Conservation (phyloP, 768 basidiomycete genomes). For the Kwoniella botswanensis region DNA sequence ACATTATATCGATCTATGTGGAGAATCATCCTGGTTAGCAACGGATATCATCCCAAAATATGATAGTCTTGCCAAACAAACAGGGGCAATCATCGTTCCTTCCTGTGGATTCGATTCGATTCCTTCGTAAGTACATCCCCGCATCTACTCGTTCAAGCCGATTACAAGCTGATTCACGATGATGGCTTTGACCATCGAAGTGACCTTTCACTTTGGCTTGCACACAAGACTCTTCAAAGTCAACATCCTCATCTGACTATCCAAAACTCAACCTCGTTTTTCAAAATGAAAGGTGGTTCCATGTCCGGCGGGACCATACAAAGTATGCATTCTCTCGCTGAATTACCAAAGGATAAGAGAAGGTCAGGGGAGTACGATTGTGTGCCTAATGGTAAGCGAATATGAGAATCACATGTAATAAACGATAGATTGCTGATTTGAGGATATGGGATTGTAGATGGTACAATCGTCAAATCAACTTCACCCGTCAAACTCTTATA, state of each 20-base stretch:
- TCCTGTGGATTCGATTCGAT: conserved; percentile 67
- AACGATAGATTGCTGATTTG: background rate
- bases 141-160: too few species aligned
- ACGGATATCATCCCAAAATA: conserved; percentile 62
- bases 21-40: conserved; percentile 42
- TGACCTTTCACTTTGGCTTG: conserved; percentile 71
- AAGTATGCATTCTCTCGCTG: conserved; percentile 55
- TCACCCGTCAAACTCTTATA: conserved; percentile 1
- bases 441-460: background rate
- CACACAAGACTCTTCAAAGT: conserved; percentile 71
- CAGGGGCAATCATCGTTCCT: conserved; percentile 76
- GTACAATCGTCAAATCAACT: background rate
- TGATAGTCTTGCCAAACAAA: conserved; percentile 73
- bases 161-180: too few species aligned
- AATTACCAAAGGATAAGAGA: conserved; percentile 57
- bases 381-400: conserved; percentile 20
- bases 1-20: conserved; percentile 83
- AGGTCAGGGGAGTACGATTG: conserved; percentile 44
- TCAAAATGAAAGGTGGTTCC: conserved; percentile 61
- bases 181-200: too few species aligned
- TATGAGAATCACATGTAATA: too few species aligned
- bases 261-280: conserved; percentile 62
- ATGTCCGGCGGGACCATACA: conserved; percentile 71
- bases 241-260: conserved; percentile 63
- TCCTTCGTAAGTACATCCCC: conserved; percentile 44